These are phyloP conservation scores for Scheffersomyces segobiensis DNA, from an alignment of 1,139 yeast species.

Conservation along the genomic window DNA sequence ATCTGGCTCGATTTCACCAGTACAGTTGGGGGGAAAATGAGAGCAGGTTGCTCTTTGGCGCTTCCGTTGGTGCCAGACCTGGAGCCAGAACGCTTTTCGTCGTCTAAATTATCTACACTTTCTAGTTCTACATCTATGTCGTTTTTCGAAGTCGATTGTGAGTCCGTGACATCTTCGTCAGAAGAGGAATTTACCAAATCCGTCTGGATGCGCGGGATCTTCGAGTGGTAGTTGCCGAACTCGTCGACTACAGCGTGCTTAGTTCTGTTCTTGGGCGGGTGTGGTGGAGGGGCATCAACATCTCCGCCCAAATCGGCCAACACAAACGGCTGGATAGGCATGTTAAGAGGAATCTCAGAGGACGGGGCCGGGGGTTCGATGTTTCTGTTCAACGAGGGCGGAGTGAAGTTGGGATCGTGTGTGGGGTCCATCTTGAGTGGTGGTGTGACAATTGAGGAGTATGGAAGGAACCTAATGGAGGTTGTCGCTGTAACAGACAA, in stretches of 20 bases:
- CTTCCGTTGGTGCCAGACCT: constrained; percentile 1
- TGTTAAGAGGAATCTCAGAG: constrained; percentile 69
- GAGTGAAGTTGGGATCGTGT: constrained; percentile 74
- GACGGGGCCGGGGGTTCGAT: constrained; percentile 72
- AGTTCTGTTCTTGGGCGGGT: constrained; percentile 29
- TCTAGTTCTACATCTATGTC: not conserved
- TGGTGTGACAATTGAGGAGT: not conserved
- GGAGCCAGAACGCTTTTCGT: not conserved
- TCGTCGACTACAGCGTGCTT: constrained; percentile 8
- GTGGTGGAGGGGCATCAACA: constrained; percentile 74
- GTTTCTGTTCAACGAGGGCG: constrained; percentile 62
- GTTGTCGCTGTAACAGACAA: not conserved
- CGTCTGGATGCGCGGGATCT: constrained; percentile 44
- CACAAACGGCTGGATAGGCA: constrained; percentile 74
- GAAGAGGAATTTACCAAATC: constrained; percentile 38
- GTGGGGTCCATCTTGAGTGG: constrained; percentile 66
- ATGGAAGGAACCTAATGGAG: not conserved
- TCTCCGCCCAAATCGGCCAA: constrained; percentile 72
- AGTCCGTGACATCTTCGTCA: constrained; percentile 25
- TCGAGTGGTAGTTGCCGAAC: constrained; percentile 27
- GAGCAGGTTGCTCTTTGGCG: constrained; percentile 1
- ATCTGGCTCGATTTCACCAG: constrained; percentile 66
- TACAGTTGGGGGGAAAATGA: constrained; percentile 44
- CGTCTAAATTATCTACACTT: not conserved
- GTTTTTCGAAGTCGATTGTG: not conserved